phyloP scores from a whole-genome alignment of 176 grass and related monocot genomes.

The Pharus latifolius region DNA sequence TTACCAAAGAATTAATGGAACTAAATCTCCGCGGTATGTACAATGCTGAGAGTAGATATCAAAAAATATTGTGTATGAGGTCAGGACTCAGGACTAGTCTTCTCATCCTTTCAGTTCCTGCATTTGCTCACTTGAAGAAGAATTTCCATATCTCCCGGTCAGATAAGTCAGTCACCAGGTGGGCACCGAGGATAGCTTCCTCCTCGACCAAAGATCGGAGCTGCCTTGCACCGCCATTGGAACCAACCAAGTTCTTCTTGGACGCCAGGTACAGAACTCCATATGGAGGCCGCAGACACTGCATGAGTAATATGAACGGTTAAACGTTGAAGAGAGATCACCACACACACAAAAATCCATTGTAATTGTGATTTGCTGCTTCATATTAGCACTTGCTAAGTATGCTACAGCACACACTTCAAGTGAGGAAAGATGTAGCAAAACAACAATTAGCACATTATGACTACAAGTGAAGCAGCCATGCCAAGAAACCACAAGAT shows the following conservation, averaged over 20 bases:
- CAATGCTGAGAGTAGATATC: constrained; percentile 7
- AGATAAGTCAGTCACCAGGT: constrained; percentile 47
- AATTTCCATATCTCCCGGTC: constrained; percentile 86
- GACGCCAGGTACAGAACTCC: constrained; percentile 65
- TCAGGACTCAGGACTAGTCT: constrained; percentile 1
- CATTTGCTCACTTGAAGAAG: constrained; percentile 64
- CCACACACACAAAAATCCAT: not conserved
- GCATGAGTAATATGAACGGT: constrained; percentile 8
- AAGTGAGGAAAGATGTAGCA: too few relatives aligned
- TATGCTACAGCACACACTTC: too few relatives aligned
- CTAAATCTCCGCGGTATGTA: constrained; percentile 30
- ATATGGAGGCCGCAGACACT: constrained; percentile 85
- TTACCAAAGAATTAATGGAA: constrained; percentile 49
- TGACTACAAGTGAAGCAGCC: too few relatives aligned
- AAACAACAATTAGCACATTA: too few relatives aligned
- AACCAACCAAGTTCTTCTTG: constrained; percentile 84
- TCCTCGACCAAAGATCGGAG: constrained; percentile 73
- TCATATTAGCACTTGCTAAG: not conserved
- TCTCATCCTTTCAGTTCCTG: not conserved
- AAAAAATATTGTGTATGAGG: not conserved
- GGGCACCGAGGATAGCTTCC: constrained; percentile 62
- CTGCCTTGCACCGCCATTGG: constrained; percentile 46
- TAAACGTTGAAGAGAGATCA: not conserved
- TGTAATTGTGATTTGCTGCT: not conserved
- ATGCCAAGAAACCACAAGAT: too few relatives aligned